Evolutionary conservation across 306 rosid genomes (phyloP), one percentile per base, ranked within the genome.

Genomic region (Sicyos baderoa): DNA sequence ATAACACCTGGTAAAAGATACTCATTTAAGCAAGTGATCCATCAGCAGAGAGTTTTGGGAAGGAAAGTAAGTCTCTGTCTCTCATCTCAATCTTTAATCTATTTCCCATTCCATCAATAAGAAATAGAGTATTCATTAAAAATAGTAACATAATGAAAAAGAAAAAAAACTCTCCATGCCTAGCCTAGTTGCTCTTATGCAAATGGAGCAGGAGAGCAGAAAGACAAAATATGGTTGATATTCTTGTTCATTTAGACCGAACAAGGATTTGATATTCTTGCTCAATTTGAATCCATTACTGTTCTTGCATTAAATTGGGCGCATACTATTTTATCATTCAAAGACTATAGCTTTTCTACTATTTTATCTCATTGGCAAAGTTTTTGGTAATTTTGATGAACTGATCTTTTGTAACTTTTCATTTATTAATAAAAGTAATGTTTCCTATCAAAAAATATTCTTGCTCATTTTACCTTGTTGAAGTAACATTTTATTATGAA

Each of bases 11-110:
- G 99, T 81, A 90, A 80, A 94, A 86, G 99, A 90, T 94, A 94
- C 86, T 90, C 99, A 76, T 94, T 94, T 74, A 94, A 94, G 77
- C 99, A 94, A 86, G 99, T 90, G 82, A 82, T 88, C 70, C 99
- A 94, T 75, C 96, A 86, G 62, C 96, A 86, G 75, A 88, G 99
- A 78, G 99, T 94, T 74, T 76, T 83, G 79, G 88, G 88, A 64
- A 90, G 96, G 86, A 90, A 90, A 76, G 99, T 88, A 86, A 86
- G 88, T 58, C 60, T 8, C 59, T 29, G 55, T 13, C 42, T 35
- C 42, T 35, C 42, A 35, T 35, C 42, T 35, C 42, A 35, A n/a
- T n/a, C n/a, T n/a, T n/a, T n/a, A n/a, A 40, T 40, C 7, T 61
- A 35, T 61, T 37, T 56, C 12, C 16, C 35, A 21, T 23, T 15